A percentile compares a stretch with the other conserved stretches of the same genome.
Conservation (phyloP, 2,329 filamentous ascomycete genomes). For the Pseudogymnoascus sp. region DNA sequence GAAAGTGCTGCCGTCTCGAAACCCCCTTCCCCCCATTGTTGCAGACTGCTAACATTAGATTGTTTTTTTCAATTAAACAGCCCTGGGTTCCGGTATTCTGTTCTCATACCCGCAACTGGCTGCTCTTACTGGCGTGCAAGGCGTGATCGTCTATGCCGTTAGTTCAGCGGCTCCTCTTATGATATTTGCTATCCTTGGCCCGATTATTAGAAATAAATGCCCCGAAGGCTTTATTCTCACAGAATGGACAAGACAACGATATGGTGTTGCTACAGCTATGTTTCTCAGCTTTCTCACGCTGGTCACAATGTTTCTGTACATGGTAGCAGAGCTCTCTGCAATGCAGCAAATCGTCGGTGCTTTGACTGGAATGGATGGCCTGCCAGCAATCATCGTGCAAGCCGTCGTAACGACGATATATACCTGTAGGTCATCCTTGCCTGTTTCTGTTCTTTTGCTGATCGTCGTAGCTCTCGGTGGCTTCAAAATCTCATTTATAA, state of each 20-base stretch:
- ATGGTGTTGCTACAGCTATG: constrained; percentile 60
- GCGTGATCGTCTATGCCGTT: constrained; percentile 68
- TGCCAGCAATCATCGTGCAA: constrained; percentile 71
- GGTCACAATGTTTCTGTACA: constrained; percentile 77
- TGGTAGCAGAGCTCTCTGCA: constrained; percentile 77
- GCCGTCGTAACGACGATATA: constrained; percentile 75
- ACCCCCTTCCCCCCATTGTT: constrained; percentile 26
- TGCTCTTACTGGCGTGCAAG: constrained; percentile 72
- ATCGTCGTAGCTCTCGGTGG: constrained; percentile 59
- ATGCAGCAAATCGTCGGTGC: constrained; percentile 71
- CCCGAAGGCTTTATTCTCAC: constrained; percentile 80
- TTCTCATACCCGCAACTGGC: constrained; percentile 78
- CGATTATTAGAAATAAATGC: constrained; percentile 71
- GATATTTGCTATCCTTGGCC: constrained; percentile 66
- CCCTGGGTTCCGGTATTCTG: constrained; percentile 74
- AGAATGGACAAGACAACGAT: constrained; percentile 75
- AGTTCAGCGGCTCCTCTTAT: constrained; percentile 66
- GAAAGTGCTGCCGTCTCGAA: constrained; percentile 86
- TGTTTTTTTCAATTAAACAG: constrained; percentile 37
- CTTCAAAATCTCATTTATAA: constrained; percentile 77
- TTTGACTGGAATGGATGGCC: constrained; percentile 65
- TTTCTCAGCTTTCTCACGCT: constrained; percentile 73
- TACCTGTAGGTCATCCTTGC: constrained; percentile 51
- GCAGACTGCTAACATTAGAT: constrained; percentile 37
- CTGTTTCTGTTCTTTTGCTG: constrained; percentile 6